Conservation (phyloP, 2,329 filamentous ascomycete genomes). For the Phaeosphaeria sp. region DNA sequence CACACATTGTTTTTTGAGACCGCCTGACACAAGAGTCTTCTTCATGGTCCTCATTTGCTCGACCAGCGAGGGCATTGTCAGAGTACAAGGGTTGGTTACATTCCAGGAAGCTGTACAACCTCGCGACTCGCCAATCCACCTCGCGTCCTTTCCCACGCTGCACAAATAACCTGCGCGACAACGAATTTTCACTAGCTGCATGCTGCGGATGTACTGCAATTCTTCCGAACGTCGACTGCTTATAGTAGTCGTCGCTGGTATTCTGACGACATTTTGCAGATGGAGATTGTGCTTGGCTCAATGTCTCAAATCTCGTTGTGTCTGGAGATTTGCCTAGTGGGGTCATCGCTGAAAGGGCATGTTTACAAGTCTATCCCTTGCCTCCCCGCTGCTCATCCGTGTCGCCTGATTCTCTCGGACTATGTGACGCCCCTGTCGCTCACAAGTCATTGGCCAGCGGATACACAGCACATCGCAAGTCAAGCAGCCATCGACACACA, state of each 20-base stretch:
- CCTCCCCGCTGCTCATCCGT: constrained; percentile 37
- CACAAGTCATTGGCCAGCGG: constrained; percentile 29
- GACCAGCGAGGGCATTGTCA: constrained; percentile 17
- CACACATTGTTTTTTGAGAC: constrained; percentile 10
- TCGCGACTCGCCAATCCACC: constrained; percentile 25
- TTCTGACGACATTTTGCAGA: constrained; percentile 20
- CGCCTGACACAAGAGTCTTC: constrained; percentile 17
- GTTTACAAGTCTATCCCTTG: constrained; percentile 44
- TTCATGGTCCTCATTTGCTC: constrained; percentile 21
- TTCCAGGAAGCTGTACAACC: constrained; percentile 38
- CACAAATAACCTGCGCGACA: constrained; percentile 38
- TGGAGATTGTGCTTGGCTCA: constrained; percentile 25
- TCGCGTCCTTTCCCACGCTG: constrained; percentile 21
- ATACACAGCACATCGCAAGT: constrained; percentile 20
- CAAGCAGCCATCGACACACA: constrained; percentile 28
- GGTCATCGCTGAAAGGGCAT: constrained; percentile 31
- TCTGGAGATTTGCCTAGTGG: constrained; percentile 40
- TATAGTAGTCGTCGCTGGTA: constrained; percentile 19
- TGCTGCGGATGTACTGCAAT: constrained; percentile 31
- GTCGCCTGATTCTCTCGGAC: constrained; percentile 23
- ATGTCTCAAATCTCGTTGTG: constrained; percentile 18
- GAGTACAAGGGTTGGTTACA: constrained; percentile 36
- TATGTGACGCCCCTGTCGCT: constrained; percentile 29
- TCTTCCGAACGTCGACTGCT: constrained; percentile 33
- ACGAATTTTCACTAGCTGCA: constrained; percentile 39